Conservation (phyloP, 805 yeast species). For the Candida coquimbonensis region DNA sequence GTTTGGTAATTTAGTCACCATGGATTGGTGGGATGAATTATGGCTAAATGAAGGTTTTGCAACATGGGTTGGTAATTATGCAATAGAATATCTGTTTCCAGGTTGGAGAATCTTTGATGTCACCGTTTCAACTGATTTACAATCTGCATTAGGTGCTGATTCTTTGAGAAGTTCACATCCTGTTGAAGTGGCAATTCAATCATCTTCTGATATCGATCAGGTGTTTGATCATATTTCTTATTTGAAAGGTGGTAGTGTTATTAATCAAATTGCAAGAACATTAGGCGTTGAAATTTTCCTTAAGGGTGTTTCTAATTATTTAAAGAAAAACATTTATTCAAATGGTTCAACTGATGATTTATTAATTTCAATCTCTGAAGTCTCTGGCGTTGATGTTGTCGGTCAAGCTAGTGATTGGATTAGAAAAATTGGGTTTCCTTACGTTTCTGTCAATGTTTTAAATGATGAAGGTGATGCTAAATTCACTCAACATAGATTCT, state of each 20-base stretch:
- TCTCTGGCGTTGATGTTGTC: constrained; percentile 63
- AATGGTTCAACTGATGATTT: constrained; percentile 70
- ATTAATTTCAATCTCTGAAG: constrained; percentile 64
- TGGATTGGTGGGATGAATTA: constrained; percentile 90
- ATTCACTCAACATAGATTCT: constrained; percentile 64
- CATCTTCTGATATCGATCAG: constrained; percentile 74
- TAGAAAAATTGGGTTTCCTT: constrained; percentile 71
- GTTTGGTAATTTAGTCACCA: constrained; percentile 85
- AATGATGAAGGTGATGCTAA: constrained; percentile 34
- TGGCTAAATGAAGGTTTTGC: constrained; percentile 90
- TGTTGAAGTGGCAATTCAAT: constrained; percentile 72
- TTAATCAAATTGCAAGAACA: constrained; percentile 71
- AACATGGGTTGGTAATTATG: constrained; percentile 84
- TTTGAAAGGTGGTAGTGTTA: constrained; percentile 71
- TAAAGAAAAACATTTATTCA: constrained; percentile 68
- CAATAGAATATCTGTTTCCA: constrained; percentile 65
- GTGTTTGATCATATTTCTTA: constrained; percentile 81
- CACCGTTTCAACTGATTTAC: constrained; percentile 65
- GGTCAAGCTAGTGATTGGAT: constrained; percentile 73
- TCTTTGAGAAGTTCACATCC: constrained; percentile 79
- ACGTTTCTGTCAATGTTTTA: constrained; percentile 53
- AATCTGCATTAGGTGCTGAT: constrained; percentile 66
- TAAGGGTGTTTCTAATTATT: constrained; percentile 70
- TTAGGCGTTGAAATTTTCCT: constrained; percentile 68
- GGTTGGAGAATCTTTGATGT: constrained; percentile 82